phyloP scores from a whole-genome alignment of 805 yeast species.

The Ogataea paraovalis region DNA sequence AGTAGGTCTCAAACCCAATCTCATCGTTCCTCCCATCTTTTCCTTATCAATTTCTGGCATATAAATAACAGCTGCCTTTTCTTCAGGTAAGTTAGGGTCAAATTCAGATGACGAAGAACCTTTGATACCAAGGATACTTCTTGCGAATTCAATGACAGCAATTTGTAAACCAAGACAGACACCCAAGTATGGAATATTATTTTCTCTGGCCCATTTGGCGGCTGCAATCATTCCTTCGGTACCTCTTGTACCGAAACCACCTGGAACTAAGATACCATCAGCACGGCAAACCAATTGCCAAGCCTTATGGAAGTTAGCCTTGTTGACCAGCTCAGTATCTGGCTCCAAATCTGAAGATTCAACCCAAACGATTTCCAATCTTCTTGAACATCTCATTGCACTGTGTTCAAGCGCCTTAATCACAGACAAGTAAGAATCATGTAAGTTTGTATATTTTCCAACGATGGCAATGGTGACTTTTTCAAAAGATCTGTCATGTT shows the following conservation, averaged over 20 bases:
- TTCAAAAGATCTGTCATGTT: constrained; percentile 79
- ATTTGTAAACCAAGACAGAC: constrained; percentile 96
- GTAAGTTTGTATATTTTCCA: constrained; percentile 94
- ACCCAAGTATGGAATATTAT: constrained; percentile 90
- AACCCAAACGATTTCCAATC: constrained; percentile 90
- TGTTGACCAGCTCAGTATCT: constrained; percentile 55
- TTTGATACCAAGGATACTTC: constrained; percentile 67
- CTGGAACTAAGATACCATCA: constrained; percentile 96
- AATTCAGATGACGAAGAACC: constrained; percentile 83
- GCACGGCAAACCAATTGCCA: constrained; percentile 93
- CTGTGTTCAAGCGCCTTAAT: constrained; percentile 95
- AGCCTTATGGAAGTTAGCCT: constrained; percentile 84
- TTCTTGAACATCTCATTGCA: constrained; percentile 82
- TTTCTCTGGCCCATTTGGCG: constrained; percentile 97
- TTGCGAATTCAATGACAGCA: constrained; percentile 90
- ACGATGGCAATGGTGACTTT: constrained; percentile 92
- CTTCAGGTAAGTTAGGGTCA: constrained; percentile 55
- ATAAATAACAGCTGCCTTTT: constrained; percentile 77
- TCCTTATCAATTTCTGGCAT: constrained; percentile 98
- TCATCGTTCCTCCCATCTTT: constrained; percentile 98
- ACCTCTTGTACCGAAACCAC: constrained; percentile 97
- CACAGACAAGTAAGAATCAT: constrained; percentile 92
- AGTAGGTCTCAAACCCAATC: constrained; percentile 92
- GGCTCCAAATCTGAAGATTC: constrained; percentile 90
- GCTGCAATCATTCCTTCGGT: constrained; percentile 98